phyloP scores from a whole-genome alignment of 345 rosid genomes.

The Gossypium mustelinum region DNA sequence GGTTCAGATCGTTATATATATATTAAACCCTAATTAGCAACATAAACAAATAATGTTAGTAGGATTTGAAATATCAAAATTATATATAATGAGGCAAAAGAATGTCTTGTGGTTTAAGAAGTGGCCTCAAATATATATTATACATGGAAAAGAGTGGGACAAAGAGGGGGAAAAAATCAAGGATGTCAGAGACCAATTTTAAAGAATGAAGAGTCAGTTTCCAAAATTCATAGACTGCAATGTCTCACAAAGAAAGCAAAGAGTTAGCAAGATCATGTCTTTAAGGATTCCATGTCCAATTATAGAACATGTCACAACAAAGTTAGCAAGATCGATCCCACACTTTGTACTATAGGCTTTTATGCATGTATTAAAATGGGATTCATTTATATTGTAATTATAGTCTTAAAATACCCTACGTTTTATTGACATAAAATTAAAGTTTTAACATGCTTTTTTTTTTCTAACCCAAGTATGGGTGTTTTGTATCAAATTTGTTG shows the following conservation, averaged over 20 bases:
- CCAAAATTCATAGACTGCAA: background rate
- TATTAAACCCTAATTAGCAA: background rate
- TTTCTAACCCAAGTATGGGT: too few relatives aligned
- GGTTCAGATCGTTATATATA: too few relatives aligned
- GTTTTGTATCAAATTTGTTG: too few relatives aligned
- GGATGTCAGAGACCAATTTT: background rate
- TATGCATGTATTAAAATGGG: background rate
- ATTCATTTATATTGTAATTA: background rate
- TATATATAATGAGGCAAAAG: background rate
- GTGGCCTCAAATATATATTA: background rate
- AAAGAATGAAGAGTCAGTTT: constrained; percentile 1
- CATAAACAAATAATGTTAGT: background rate
- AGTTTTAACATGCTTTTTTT: too few relatives aligned
- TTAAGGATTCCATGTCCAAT: constrained; percentile 10
- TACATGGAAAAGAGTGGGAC: background rate
- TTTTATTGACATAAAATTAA: background rate
- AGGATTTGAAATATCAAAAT: background rate
- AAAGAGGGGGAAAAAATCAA: background rate
- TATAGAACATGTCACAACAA: background rate
- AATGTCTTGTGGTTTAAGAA: background rate
- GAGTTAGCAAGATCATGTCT: background rate
- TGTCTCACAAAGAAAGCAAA: constrained; percentile 6
- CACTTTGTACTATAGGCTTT: background rate
- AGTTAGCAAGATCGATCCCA: background rate
- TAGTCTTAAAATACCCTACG: background rate